phyloP scores from a whole-genome alignment of 2,329 filamentous ascomycete genomes.

The Alternaria consortialis region DNA sequence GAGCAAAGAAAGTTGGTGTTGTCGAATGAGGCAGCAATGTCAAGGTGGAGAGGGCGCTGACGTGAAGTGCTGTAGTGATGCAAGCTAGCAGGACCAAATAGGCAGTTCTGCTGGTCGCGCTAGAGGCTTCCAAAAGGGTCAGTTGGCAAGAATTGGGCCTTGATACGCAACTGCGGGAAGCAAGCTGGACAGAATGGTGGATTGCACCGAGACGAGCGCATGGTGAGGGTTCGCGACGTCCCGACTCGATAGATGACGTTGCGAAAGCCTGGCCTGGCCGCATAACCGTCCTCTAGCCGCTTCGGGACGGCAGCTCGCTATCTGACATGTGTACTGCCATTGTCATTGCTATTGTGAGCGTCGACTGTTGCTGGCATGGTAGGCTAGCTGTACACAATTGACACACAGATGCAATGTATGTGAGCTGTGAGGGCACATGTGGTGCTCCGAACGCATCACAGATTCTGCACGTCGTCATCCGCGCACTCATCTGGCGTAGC shows the following conservation, averaged over 20 bases:
- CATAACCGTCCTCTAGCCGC: constrained; percentile 15
- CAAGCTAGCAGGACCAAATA: constrained; percentile 22
- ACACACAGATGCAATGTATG: not conserved
- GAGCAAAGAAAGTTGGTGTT: constrained; percentile 20
- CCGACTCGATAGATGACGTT: constrained; percentile 24
- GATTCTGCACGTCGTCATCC: constrained; percentile 6
- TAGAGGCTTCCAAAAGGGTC: not conserved
- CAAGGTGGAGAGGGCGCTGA: constrained; percentile 11
- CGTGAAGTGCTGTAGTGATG: constrained; percentile 17
- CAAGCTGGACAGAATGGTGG: not conserved
- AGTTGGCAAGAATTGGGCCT: constrained; percentile 5
- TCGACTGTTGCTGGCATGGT: not conserved
- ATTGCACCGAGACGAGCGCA: constrained; percentile 7
- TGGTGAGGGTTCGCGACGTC: constrained; percentile 7
- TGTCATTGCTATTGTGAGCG: not conserved
- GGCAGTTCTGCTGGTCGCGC: constrained; percentile 3
- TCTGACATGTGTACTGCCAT: constrained; percentile 1
- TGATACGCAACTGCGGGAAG: constrained; percentile 7
- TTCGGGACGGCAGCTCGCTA: constrained; percentile 3
- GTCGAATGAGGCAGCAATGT: constrained; percentile 11
- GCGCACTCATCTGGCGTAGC: constrained; percentile 7
- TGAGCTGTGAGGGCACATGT: not conserved
- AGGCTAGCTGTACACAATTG: not conserved
- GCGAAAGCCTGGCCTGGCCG: constrained; percentile 6
- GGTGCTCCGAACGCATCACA: not conserved